Evolutionary conservation across 805 yeast species (phyloP).

Genomic region (Priceomyces fermenticarens): DNA sequence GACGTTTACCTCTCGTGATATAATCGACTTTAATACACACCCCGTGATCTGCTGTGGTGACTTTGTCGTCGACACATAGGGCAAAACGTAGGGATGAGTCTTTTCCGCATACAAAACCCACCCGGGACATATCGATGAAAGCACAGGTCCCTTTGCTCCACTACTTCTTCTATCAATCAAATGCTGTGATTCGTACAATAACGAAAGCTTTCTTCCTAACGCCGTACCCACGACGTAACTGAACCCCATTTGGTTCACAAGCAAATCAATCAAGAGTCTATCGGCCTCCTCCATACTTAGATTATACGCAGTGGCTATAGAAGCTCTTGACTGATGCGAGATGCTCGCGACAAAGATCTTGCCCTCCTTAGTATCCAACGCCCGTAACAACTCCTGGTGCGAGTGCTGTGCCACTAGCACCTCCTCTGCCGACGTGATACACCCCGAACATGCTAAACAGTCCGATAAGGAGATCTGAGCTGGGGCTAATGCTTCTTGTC

Average conservation of each 20-base stretch:
- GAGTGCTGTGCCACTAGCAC: conserved; percentile 88
- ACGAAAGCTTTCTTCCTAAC: conserved; percentile 68
- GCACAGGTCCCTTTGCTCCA: conserved; percentile 41
- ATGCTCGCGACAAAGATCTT: conserved; percentile 69
- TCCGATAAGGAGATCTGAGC: conserved; percentile 90
- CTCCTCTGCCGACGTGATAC: conserved; percentile 97
- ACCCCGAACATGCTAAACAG: conserved; percentile 95
- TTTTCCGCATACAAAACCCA: conserved; percentile 96
- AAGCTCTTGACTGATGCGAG: conserved; percentile 82
- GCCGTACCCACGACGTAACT: conserved; percentile 79
- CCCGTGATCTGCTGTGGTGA: conserved; percentile 97
- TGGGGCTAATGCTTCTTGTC: conserved; percentile 52
- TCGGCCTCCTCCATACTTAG: conserved; percentile 58
- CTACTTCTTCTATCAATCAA: conserved; percentile 43
- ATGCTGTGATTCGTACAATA: conserved; percentile 39
- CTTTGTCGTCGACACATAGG: conserved; percentile 67
- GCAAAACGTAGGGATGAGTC: conserved; percentile 83
- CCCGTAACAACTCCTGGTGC: conserved; percentile 70
- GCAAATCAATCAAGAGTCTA: conserved; percentile 53
- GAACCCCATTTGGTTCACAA: conserved; percentile 63
- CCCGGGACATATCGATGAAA: conserved; percentile 88
- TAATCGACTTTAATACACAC: conserved; percentile 56
- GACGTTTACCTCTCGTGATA: conserved; percentile 27
- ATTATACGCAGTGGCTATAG: conserved; percentile 67
- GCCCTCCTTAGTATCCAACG: conserved; percentile 37